These are phyloP conservation scores for Fusarium cyanostomum DNA, from an alignment of 2,329 filamentous ascomycete genomes.

Conservation along the genomic window DNA sequence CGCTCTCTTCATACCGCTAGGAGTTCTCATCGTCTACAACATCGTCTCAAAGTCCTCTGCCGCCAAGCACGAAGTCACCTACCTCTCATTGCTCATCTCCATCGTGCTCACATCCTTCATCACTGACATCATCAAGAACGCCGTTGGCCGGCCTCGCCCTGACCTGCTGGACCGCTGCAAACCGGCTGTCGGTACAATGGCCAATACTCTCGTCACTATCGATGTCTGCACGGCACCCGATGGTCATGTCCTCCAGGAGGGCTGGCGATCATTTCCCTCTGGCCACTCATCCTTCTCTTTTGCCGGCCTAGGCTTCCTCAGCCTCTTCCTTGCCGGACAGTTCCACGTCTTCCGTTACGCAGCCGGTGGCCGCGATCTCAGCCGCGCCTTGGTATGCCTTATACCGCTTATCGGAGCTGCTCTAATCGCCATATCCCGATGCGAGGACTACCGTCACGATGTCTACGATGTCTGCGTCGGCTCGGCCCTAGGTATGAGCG, in stretches of 20 bases:
- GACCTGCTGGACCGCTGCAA: slow-evolving; percentile 80
- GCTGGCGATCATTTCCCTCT: slow-evolving; percentile 84
- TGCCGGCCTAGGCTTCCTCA: slow-evolving; percentile 78
- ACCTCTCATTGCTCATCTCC: slow-evolving; percentile 82
- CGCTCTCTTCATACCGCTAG: slow-evolving; percentile 75
- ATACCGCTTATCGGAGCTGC: slow-evolving; percentile 68
- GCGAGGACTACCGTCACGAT: slow-evolving; percentile 76
- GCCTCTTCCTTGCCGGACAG: slow-evolving; percentile 75
- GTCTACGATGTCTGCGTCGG: slow-evolving; percentile 75
- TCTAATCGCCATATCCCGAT: slow-evolving; percentile 75
- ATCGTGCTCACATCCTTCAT: slow-evolving; percentile 82
- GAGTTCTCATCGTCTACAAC: slow-evolving; percentile 73
- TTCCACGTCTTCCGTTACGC: slow-evolving; percentile 64
- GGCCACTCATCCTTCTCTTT: slow-evolving; percentile 85
- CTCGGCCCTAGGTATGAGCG: slow-evolving; percentile 65
- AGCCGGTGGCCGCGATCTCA: slow-evolving; percentile 60
- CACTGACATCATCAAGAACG: slow-evolving; percentile 91
- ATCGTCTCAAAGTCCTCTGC: slow-evolving; percentile 66
- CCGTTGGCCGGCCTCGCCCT: slow-evolving; percentile 77
- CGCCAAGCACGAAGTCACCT: slow-evolving; percentile 86
- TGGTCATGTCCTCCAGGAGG: slow-evolving; percentile 78
- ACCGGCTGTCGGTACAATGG: slow-evolving; percentile 63
- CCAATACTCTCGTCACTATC: slow-evolving; percentile 66
- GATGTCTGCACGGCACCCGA: slow-evolving; percentile 77
- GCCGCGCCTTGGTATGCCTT: slow-evolving; percentile 66